These are phyloP conservation scores for Megacollybia marginata DNA, from an alignment of 768 basidiomycete species.

Conservation along the genomic window DNA sequence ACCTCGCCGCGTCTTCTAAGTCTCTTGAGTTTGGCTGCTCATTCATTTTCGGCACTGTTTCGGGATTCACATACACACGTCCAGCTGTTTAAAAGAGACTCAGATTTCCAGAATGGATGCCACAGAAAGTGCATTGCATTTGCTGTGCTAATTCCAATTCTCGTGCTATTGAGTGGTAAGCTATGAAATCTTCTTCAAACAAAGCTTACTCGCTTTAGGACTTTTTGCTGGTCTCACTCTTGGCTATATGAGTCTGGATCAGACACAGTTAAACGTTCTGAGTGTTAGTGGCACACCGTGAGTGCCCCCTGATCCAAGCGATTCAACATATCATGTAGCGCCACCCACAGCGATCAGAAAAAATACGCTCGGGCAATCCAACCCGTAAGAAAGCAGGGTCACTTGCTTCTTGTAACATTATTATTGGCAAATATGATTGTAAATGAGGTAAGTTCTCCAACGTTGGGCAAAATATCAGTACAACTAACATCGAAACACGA, in stretches of 20 bases:
- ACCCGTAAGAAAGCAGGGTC: slow-evolving; percentile 80
- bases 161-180: slow-evolving; percentile 53
- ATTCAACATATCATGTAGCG: background rate
- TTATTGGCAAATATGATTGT: slow-evolving; percentile 88
- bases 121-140: too few species aligned
- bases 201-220: slow-evolving; percentile 32
- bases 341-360: slow-evolving; percentile 56
- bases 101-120: too few species aligned
- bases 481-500: too few species aligned
- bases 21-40: too few species aligned
- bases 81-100: too few species aligned
- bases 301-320: background rate
- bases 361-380: slow-evolving; percentile 78
- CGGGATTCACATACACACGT: too few species aligned
- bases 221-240: slow-evolving; percentile 88
- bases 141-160: slow-evolving; percentile 63
- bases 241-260: slow-evolving; percentile 90
- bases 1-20: too few species aligned
- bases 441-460: too few species aligned
- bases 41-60: too few species aligned
- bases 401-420: slow-evolving; percentile 75
- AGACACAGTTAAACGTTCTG: slow-evolving; percentile 85
- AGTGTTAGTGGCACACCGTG: slow-evolving; percentile 24
- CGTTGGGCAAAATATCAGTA: too few species aligned
- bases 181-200: background rate